Evolutionary conservation across 371 early-diverging fungal species (phyloP).

Genomic region (Mortierella sp.): DNA sequence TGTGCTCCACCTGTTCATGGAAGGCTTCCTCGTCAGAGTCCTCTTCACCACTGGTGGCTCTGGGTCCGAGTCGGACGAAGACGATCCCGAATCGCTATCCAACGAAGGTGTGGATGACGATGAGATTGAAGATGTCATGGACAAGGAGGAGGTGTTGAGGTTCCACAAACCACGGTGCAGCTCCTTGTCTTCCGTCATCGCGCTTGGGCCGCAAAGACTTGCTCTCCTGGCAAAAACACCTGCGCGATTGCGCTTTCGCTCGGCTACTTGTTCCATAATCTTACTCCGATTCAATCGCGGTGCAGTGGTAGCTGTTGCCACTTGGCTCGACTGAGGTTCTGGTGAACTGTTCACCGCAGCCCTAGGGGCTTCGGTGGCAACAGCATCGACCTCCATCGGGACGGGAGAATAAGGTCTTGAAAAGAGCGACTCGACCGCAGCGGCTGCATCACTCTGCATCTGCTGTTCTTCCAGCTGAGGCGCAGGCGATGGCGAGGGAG

Average conservation of each 20-base stretch:
- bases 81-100: neutral
- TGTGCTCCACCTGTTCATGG: no score
- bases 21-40: no score
- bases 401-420: no score
- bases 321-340: neutral
- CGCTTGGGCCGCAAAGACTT: neutral
- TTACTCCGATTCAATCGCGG: conserved; percentile 12
- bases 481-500: neutral
- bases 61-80: no score
- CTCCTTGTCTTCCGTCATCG: no score
- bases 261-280: conserved; percentile 18
- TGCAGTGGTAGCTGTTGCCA: no score
- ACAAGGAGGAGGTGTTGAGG: neutral
- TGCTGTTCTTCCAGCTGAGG: neutral
- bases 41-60: no score
- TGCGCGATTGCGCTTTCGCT: conserved; percentile 5
- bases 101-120: neutral
- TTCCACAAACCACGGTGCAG: no score
- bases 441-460: neutral
- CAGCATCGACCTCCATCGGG: no score
- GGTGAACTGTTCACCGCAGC: no score
- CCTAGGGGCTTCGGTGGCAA: neutral
- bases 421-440: no score
- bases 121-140: neutral
- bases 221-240: conserved; percentile 7